These are phyloP conservation scores for Stachybotrys echinatus DNA, from an alignment of 2,329 filamentous ascomycete species.

Conservation along the genomic window DNA sequence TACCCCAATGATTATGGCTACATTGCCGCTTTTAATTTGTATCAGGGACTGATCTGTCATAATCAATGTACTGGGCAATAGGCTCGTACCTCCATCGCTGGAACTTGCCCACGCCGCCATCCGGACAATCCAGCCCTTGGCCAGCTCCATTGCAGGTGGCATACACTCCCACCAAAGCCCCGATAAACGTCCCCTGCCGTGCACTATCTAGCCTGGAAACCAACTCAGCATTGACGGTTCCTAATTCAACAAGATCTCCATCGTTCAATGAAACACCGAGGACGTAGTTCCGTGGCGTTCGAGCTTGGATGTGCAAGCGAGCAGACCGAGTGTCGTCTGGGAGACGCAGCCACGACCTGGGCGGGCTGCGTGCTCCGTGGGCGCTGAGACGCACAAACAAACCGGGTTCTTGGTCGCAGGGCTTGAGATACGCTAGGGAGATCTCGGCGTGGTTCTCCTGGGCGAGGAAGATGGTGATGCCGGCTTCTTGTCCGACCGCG, in stretches of 20 bases:
- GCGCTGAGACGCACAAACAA: background rate
- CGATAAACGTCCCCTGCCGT: background rate
- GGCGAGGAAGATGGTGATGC: background rate
- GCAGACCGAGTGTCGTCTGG: background rate
- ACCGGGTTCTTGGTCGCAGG: background rate
- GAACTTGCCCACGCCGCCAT: slow-evolving; percentile 6
- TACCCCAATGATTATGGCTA: too few species aligned
- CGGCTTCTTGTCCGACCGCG: background rate
- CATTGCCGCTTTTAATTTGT: too few species aligned
- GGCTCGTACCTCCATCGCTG: slow-evolving; percentile 9
- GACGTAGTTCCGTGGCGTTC: slow-evolving; percentile 12
- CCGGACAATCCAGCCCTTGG: slow-evolving; percentile 7
- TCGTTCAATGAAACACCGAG: background rate
- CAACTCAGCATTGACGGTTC: background rate
- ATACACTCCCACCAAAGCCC: background rate
- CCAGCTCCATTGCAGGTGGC: slow-evolving; percentile 3
- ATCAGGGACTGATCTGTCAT: background rate
- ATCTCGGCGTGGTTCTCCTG: background rate
- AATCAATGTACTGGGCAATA: slow-evolving; percentile 8
- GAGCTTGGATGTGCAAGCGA: slow-evolving; percentile 23
- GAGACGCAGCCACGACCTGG: background rate
- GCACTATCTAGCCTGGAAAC: background rate
- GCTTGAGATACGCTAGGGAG: background rate
- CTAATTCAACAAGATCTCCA: slow-evolving; percentile 2
- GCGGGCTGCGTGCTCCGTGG: background rate